A percentile compares a stretch with the other conserved stretches of the same genome.
phyloP scores from a whole-genome alignment of 1,284 basidiomycete species.

The Leccinum subfulvum region DNA sequence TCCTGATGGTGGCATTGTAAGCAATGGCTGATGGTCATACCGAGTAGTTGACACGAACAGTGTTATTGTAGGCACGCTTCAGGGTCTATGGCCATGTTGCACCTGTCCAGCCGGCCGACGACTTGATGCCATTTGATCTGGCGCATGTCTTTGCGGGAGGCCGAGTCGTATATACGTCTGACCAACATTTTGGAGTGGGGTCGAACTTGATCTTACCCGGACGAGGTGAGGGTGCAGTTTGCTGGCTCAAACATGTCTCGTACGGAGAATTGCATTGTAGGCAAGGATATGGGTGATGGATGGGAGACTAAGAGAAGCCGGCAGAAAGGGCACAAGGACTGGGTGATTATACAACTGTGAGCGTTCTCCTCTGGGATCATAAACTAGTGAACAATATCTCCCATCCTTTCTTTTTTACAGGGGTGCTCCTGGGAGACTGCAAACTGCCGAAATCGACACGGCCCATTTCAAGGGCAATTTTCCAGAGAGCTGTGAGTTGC shows the following conservation, averaged over 20 bases:
- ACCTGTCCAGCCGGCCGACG: slow-evolving; percentile 57
- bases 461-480: slow-evolving; percentile 97
- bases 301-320: slow-evolving; percentile 97
- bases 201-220: slow-evolving; percentile 91
- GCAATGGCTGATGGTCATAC: slow-evolving; percentile 30
- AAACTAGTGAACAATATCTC: slow-evolving; percentile 7
- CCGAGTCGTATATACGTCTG: slow-evolving; percentile 74
- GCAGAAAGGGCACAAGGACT: slow-evolving; percentile 79
- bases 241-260: neutral
- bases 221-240: slow-evolving; percentile 47
- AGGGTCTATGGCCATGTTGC: slow-evolving; percentile 82
- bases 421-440: slow-evolving; percentile 68
- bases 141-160: slow-evolving; percentile 92
- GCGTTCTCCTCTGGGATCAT: slow-evolving; percentile 29
- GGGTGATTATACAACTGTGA: slow-evolving; percentile 87
- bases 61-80: slow-evolving; percentile 71
- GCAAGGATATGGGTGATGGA: slow-evolving; percentile 94
- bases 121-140: slow-evolving; percentile 68
- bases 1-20: slow-evolving; percentile 93
- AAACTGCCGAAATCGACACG: slow-evolving; percentile 88
- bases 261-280: slow-evolving; percentile 18
- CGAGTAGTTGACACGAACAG: slow-evolving; percentile 7
- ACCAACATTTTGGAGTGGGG: slow-evolving; percentile 95
- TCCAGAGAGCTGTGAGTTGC: slow-evolving; percentile 84
- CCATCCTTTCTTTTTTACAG: slow-evolving; percentile 36